phyloP scores from a whole-genome alignment of 306 rosid genomes.

The Astragalus membranaceus region DNA sequence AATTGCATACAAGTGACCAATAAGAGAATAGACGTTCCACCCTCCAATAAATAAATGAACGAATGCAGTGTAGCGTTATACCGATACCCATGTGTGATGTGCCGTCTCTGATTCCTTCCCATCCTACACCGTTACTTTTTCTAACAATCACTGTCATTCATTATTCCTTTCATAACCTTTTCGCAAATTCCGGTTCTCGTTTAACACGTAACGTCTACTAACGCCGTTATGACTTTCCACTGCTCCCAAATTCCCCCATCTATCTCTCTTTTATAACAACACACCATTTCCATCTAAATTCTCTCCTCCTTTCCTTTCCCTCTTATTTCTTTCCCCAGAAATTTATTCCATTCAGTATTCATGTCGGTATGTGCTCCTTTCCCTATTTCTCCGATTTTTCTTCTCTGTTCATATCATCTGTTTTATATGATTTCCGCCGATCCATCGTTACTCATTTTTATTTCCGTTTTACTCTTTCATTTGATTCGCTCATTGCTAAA shows the following conservation, averaged over 20 bases:
- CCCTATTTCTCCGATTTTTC: neutral
- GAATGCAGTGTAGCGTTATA: neutral
- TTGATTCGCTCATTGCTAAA: neutral
- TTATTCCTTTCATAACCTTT: neutral
- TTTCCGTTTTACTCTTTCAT: neutral
- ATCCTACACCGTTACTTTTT: neutral
- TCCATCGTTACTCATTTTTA: neutral
- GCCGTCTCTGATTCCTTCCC: neutral
- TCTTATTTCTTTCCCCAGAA: slow-evolving; percentile 28
- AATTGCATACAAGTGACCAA: neutral
- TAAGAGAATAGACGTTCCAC: neutral
- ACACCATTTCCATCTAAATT: neutral
- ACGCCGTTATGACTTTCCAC: slow-evolving; percentile 25
- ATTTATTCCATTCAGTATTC: slow-evolving; percentile 26
- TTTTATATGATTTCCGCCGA: slow-evolving; percentile 7
- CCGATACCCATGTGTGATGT: too few relatives aligned
- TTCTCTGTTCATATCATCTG: slow-evolving; percentile 7
- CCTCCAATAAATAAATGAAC: neutral
- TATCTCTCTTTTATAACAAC: neutral
- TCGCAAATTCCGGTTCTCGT: neutral
- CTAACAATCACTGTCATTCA: neutral
- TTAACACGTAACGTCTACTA: neutral
- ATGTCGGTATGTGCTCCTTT: slow-evolving; percentile 61
- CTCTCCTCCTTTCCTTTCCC: neutral
- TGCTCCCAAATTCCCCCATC: neutral